Evolutionary conservation across 208 protist genomes (phyloP).

Genomic region (Endotrypanum monterogeii): DNA sequence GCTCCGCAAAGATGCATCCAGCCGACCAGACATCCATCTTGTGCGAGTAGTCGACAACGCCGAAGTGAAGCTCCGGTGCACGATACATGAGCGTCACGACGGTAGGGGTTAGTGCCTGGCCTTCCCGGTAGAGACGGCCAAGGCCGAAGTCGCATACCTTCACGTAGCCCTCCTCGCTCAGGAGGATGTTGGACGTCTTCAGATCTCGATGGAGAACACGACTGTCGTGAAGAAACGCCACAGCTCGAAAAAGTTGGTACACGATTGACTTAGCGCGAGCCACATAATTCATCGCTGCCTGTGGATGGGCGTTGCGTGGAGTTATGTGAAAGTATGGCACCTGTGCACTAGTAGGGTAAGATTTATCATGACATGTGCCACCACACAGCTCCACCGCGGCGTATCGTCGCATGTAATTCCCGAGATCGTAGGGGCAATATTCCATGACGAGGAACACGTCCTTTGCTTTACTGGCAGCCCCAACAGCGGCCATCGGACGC

Average conservation of each 20-base stretch:
- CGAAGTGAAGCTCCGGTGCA: constrained; percentile 94
- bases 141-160: constrained; percentile 93
- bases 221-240: constrained; percentile 83
- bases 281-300: constrained; percentile 51
- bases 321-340: constrained; percentile 65
- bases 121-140: constrained; percentile 81
- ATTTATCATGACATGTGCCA: not conserved
- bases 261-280: constrained; percentile 82
- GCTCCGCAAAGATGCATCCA: constrained; percentile 98
- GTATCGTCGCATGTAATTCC: constrained; percentile 63
- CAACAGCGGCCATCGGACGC: constrained; percentile 16
- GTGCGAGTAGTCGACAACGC: constrained; percentile 83
- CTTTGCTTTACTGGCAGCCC: constrained; percentile 16
- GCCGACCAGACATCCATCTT: constrained; percentile 96
- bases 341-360: not conserved
- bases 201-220: constrained; percentile 88
- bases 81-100: constrained; percentile 97
- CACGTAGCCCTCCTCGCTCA: constrained; percentile 60
- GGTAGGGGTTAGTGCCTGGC: constrained; percentile 73
- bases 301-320: constrained; percentile 56
- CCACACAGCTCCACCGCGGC: not conserved
- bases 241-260: constrained; percentile 66
- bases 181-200: constrained; percentile 89
- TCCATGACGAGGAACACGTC: constrained; percentile 90
- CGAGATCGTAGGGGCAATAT: constrained; percentile 77